Evolutionary conservation across 371 early-diverging fungal genomes (phyloP), one percentile per base, ranked within the genome.

Genomic region (Capniomyces stellatus): DNA sequence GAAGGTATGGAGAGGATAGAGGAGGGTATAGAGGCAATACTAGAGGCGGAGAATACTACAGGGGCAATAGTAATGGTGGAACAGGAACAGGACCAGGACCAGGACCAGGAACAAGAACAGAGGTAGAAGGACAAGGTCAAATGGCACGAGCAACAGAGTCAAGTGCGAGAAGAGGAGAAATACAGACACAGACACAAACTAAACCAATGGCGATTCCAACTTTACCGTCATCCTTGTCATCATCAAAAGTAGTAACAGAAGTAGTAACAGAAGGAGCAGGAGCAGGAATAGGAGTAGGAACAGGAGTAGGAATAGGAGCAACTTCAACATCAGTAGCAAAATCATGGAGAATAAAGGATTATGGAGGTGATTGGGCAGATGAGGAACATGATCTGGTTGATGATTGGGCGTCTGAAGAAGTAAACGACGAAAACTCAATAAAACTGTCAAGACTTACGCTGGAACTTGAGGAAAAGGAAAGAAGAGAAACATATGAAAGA

Each of bases 281-380:
- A n/a, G n/a, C n/a, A n/a, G n/a, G n/a, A n/a, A n/a, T n/a, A n/a
- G n/a, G n/a, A n/a, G n/a, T n/a, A n/a, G n/a, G n/a, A n/a, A n/a
- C n/a, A n/a, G n/a, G n/a, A n/a, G n/a, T n/a, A n/a, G n/a, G n/a
- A n/a, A n/a, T n/a, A n/a, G n/a, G n/a, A n/a, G n/a, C n/a, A n/a
- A 21, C 18, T 28, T 18, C 42, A 15, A 29, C 29, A 15, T 1
- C n/a, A 25, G 18, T 29, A 25, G 22, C 18, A 21, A 30, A 28
- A 2, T 21, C 18, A 2, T 55, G 54, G 41, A 53, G 54, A 30
- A 2, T 24, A n/a, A 49, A 24, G 28, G 24, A 13, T 18, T 43
- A 46, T 18, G 54, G 58, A 30, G 44, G 52, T 4, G 59, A 64
- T n/a, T 54, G 41, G 29, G 53, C 48, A 46, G 62, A 60, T 41